Evolutionary conservation across 805 yeast species (phyloP).

Genomic region (Maudiozyma saulgeensis): DNA sequence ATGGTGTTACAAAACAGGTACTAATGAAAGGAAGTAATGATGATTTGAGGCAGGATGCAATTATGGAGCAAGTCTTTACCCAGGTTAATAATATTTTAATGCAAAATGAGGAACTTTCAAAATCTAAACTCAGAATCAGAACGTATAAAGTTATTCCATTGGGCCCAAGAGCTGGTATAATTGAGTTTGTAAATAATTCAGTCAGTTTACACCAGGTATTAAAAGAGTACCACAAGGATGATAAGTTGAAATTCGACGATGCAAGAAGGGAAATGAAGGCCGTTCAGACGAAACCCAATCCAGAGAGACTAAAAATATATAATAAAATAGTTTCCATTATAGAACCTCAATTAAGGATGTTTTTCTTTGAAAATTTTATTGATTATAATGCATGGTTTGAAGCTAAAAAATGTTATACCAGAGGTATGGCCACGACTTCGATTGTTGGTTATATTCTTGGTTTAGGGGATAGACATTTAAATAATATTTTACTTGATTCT

Average conservation of each 20-base stretch:
- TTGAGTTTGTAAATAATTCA: constrained; percentile 81
- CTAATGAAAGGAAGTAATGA: constrained; percentile 81
- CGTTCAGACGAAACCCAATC: constrained; percentile 38
- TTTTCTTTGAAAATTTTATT: constrained; percentile 57
- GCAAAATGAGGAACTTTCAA: constrained; percentile 46
- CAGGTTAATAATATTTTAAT: constrained; percentile 65
- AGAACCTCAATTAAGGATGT: constrained; percentile 59
- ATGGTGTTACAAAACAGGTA: constrained; percentile 51
- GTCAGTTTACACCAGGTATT: constrained; percentile 61
- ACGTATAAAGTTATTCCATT: constrained; percentile 87
- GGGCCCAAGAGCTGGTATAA: constrained; percentile 78
- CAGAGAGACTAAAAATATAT: constrained; percentile 39
- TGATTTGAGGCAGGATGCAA: constrained; percentile 89
- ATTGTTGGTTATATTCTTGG: constrained; percentile 85
- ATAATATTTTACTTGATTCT: constrained; percentile 75
- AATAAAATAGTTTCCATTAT: constrained; percentile 39
- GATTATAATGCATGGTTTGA: constrained; percentile 68
- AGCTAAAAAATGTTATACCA: constrained; percentile 53
- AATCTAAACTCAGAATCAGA: constrained; percentile 51
- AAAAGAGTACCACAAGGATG: constrained; percentile 50
- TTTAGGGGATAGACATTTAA: constrained; percentile 90
- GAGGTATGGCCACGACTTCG: constrained; percentile 76
- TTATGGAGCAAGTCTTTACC: constrained; percentile 94
- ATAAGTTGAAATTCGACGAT: constrained; percentile 38
- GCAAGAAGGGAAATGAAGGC: constrained; percentile 60